Evolutionary conservation across 1,284 basidiomycete genomes (phyloP).

Genomic region (Sporisorium reilianum): DNA sequence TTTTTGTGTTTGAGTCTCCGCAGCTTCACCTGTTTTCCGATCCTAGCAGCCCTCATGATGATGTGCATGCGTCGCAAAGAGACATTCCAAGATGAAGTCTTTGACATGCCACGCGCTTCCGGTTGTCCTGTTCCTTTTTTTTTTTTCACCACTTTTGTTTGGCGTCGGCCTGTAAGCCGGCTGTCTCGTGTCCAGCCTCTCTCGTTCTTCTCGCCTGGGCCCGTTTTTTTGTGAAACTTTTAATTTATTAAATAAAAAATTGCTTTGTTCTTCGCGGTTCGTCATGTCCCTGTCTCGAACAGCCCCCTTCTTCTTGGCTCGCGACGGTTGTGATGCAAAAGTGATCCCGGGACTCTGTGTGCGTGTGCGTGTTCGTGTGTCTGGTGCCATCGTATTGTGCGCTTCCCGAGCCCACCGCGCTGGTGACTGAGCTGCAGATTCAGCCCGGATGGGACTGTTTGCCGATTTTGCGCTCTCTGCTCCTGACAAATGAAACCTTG

Average conservation of each 20-base stretch:
- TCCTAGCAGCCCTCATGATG: not conserved
- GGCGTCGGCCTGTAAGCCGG: not conserved
- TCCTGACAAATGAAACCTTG: not conserved
- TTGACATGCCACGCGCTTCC: not conserved
- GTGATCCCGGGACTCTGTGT: not conserved
- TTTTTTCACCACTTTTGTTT: not conserved
- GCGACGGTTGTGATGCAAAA: slow-evolving; percentile 3
- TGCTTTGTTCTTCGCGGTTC: not conserved
- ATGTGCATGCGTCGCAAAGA: slow-evolving; percentile 7
- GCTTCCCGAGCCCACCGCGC: not conserved
- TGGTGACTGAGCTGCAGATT: not conserved
- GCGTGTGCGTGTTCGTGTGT: no score
- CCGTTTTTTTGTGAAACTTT: not conserved
- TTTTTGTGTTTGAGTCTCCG: slow-evolving; percentile 13
- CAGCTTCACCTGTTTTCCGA: slow-evolving; percentile 34
- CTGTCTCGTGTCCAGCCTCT: not conserved
- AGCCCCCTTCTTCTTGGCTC: not conserved
- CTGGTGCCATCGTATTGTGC: not conserved
- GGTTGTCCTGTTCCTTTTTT: slow-evolving; percentile 1
- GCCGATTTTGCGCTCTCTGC: not conserved
- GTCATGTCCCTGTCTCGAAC: slow-evolving; percentile 2
- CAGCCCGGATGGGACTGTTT: not conserved
- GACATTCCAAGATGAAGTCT: slow-evolving; percentile 9
- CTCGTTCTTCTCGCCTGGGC: not conserved
- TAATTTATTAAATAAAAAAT: not conserved